phyloP scores from a whole-genome alignment of 2,329 filamentous ascomycete species.

The Magnaporthiopsis rhizophila region DNA sequence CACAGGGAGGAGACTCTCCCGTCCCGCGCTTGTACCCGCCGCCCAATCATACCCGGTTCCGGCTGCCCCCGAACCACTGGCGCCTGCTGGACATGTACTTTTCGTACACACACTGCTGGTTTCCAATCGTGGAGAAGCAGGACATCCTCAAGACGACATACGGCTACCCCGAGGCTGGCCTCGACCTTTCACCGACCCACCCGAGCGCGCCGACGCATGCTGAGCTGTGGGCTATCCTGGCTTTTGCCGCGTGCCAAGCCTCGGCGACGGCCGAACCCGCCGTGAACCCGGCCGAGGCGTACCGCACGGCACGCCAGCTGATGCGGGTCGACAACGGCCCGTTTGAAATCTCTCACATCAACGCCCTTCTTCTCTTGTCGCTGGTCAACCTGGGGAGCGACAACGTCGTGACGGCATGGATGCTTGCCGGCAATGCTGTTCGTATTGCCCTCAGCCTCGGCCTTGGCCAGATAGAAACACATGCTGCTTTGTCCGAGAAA shows the following conservation, averaged over 20 bases:
- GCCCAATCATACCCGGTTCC: too few species aligned
- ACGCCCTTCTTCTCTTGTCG: conserved; percentile 49
- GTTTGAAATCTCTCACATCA: conserved; percentile 41
- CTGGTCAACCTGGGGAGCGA: conserved; percentile 55
- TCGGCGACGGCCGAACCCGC: not conserved
- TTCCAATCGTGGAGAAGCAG: conserved; percentile 64
- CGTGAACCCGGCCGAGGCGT: conserved; percentile 31
- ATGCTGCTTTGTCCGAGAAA: conserved; percentile 34
- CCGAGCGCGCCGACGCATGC: conserved; percentile 3
- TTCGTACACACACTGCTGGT: conserved; percentile 68
- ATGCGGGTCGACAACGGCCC: conserved; percentile 39
- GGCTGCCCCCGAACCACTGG: conserved; percentile 35
- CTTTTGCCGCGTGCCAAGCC: conserved; percentile 11
- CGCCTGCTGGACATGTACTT: conserved; percentile 65
- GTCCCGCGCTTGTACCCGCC: too few species aligned
- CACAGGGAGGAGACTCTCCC: too few species aligned
- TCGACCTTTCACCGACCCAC: not conserved
- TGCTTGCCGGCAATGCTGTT: conserved; percentile 57
- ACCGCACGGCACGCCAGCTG: conserved; percentile 38
- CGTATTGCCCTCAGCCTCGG: conserved; percentile 34
- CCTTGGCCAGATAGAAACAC: conserved; percentile 1
- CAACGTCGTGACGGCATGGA: conserved; percentile 51
- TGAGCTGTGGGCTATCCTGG: conserved; percentile 12
- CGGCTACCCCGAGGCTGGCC: conserved; percentile 3
- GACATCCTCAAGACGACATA: conserved; percentile 42